phyloP scores from a whole-genome alignment of 108 stramenopile species.

The Mediolabrus comicus region DNA sequence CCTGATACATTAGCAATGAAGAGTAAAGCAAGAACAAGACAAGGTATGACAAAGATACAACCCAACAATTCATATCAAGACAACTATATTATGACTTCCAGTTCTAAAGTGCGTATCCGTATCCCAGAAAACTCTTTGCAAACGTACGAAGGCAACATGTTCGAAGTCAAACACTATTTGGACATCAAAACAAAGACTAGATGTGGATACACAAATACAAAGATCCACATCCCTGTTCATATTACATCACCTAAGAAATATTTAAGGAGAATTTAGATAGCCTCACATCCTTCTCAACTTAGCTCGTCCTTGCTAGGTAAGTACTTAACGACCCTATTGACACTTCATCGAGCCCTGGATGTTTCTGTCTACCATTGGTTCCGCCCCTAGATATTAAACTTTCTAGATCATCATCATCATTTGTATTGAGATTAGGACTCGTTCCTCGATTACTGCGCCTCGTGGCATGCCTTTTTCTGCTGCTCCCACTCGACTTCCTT shows the following conservation, averaged over 20 bases:
- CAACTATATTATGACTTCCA: neutral
- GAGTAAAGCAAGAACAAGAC: neutral
- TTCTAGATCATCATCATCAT: neutral
- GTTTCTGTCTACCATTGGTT: neutral
- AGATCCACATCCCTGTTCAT: slow-evolving; percentile 2
- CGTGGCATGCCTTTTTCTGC: neutral
- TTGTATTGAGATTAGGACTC: neutral
- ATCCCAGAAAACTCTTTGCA: slow-evolving; percentile 7
- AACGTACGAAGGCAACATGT: neutral
- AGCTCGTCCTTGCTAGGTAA: neutral
- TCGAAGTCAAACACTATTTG: slow-evolving; percentile 1
- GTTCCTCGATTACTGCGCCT: neutral
- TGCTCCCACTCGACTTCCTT: neutral
- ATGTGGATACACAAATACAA: neutral
- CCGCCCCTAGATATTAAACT: neutral
- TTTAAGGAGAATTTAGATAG: neutral
- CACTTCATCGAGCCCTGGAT: neutral
- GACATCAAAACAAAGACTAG: slow-evolving; percentile 3
- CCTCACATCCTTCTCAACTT: neutral
- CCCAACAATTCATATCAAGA: neutral
- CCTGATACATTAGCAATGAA: neutral
- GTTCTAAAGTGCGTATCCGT: neutral
- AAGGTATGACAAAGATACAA: neutral
- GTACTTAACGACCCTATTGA: neutral
- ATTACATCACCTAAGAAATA: neutral